These are phyloP conservation scores for Lumnitzera racemosa DNA, from an alignment of 345 rosid genomes.

Conservation along the genomic window DNA sequence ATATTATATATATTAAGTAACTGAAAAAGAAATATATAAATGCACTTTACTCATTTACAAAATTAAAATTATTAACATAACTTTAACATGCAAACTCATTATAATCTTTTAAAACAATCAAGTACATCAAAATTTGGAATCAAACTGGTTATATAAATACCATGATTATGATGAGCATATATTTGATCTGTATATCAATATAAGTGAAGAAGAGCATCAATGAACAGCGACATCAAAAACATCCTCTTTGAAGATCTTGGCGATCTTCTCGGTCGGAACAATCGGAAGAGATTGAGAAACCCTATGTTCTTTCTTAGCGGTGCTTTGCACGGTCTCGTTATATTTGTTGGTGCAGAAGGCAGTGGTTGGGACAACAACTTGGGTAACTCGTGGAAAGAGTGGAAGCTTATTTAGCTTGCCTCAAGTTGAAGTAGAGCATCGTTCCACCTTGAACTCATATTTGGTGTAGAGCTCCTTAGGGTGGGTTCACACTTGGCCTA, in stretches of 20 bases:
- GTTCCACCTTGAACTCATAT: conserved; percentile 56
- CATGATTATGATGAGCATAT: too few relatives aligned
- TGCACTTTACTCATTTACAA: too few relatives aligned
- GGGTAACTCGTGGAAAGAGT: conserved; percentile 46
- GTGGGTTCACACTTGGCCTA: conserved; percentile 37
- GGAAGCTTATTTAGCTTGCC: conserved; percentile 44
- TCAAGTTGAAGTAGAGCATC: conserved; percentile 47
- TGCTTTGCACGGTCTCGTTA: conserved; percentile 33
- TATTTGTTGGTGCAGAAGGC: conserved; percentile 70
- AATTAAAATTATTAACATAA: too few relatives aligned
- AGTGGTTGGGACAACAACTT: conserved; percentile 42
- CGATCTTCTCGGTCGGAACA: conserved; percentile 56
- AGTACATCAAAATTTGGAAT: too few relatives aligned
- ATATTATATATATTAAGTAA: too few relatives aligned
- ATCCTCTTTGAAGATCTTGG: conserved; percentile 31
- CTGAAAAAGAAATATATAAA: too few relatives aligned
- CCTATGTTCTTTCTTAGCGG: conserved; percentile 34
- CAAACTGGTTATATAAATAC: too few relatives aligned
- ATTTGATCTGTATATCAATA: too few relatives aligned
- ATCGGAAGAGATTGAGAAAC: conserved; percentile 42
- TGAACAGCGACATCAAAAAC: background rate
- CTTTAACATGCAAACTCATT: too few relatives aligned
- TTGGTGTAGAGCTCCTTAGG: conserved; percentile 29
- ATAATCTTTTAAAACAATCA: too few relatives aligned
- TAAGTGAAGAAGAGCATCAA: too few relatives aligned